Evolutionary conservation across 768 basidiomycete species (phyloP).

Genomic region (Erythrobasidium yunnanense): DNA sequence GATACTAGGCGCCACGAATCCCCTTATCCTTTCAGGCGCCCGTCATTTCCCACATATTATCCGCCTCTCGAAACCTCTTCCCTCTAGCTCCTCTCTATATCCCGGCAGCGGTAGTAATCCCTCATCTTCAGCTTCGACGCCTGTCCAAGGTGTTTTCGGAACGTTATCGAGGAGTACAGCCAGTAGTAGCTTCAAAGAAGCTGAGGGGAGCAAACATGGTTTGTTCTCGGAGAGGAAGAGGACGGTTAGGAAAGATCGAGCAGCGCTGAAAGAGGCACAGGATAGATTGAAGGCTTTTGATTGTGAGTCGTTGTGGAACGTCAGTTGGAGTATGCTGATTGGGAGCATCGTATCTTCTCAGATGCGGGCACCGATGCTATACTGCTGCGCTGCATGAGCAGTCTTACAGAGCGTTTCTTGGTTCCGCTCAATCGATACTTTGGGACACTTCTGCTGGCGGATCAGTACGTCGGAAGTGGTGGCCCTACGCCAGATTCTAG

Average conservation of each 20-base stretch:
- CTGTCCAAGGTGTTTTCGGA: slow-evolving; percentile 1
- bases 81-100: not conserved
- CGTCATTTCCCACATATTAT: slow-evolving; percentile 72
- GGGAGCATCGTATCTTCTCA: not conserved
- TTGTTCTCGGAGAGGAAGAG: slow-evolving; percentile 32
- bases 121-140: no score
- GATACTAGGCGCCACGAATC: slow-evolving; percentile 76
- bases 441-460: slow-evolving; percentile 62
- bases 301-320: slow-evolving; percentile 24
- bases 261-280: slow-evolving; percentile 23
- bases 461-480: not conserved
- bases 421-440: slow-evolving; percentile 86
- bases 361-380: slow-evolving; percentile 45
- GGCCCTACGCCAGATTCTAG: no score
- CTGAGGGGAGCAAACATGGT: slow-evolving; percentile 23
- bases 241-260: slow-evolving; percentile 32
- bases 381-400: slow-evolving; percentile 47
- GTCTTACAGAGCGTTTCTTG: slow-evolving; percentile 53
- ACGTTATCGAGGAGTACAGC: not conserved
- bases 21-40: slow-evolving; percentile 67
- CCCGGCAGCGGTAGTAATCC: not conserved
- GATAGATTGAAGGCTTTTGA: slow-evolving; percentile 23
- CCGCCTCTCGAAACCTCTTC: slow-evolving; percentile 47
- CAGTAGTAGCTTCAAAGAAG: slow-evolving; percentile 6
- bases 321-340: not conserved